These are phyloP conservation scores for Casuarina glauca DNA, from an alignment of 306 rosid genomes.

Conservation along the genomic window DNA sequence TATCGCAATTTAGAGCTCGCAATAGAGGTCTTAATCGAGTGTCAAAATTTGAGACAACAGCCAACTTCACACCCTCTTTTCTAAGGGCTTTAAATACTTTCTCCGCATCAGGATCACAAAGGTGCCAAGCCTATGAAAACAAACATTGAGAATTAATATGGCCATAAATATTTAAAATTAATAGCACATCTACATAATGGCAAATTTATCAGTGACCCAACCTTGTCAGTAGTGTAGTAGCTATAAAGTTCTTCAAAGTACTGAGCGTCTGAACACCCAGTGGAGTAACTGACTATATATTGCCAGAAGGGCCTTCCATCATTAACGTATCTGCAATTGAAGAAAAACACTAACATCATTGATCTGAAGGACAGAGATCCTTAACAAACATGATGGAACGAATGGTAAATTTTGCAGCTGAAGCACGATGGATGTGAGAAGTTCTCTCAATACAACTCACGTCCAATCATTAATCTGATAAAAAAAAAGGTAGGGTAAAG, in stretches of 20 bases:
- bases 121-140: slow-evolving; percentile 88
- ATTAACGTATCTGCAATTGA: slow-evolving; percentile 76
- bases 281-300: slow-evolving; percentile 83
- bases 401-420: background rate
- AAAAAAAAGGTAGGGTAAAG: background rate
- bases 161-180: slow-evolving; percentile 2
- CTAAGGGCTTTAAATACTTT: slow-evolving; percentile 67
- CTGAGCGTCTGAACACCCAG: slow-evolving; percentile 91
- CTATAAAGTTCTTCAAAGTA: slow-evolving; percentile 92
- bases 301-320: slow-evolving; percentile 99
- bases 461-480: background rate
- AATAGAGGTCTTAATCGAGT: slow-evolving; percentile 86
- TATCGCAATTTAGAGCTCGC: slow-evolving; percentile 73
- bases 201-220: slow-evolving; percentile 22
- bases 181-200: background rate
- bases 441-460: background rate
- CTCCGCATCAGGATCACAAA: slow-evolving; percentile 84
- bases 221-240: slow-evolving; percentile 89
- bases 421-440: background rate
- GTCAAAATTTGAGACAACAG: slow-evolving; percentile 87
- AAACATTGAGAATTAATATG: slow-evolving; percentile 15
- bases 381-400: slow-evolving; percentile 7
- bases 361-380: background rate
- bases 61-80: slow-evolving; percentile 80
- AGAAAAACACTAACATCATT: background rate